Evolutionary conservation across 2,329 filamentous ascomycete genomes (phyloP).

Genomic region (Geosmithia flava): DNA sequence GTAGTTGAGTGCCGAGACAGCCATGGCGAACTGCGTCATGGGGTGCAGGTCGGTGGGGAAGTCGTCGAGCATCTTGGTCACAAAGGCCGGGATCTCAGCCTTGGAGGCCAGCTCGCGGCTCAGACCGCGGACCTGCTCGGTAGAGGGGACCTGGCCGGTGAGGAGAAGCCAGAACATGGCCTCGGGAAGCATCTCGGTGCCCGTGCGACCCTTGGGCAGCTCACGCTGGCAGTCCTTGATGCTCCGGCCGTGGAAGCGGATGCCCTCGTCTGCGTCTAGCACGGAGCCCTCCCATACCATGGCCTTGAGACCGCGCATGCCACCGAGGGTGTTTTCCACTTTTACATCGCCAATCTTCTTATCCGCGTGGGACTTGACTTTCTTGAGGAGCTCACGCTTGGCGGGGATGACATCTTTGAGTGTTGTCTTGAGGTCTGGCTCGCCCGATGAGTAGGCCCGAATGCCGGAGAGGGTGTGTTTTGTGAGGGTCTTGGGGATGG

Average conservation of each 20-base stretch:
- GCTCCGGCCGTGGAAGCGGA: conserved; percentile 93
- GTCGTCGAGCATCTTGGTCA: conserved; percentile 76
- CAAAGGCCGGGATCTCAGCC: conserved; percentile 68
- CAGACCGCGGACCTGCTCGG: conserved; percentile 67
- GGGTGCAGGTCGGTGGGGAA: conserved; percentile 89
- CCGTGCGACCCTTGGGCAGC: conserved; percentile 81
- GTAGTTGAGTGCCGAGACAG: conserved; percentile 91
- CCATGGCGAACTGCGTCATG: conserved; percentile 96
- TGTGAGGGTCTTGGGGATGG: conserved; percentile 13
- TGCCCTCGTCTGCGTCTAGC: conserved; percentile 91
- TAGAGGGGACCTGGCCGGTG: conserved; percentile 82
- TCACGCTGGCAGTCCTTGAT: conserved; percentile 96
- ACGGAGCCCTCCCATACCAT: conserved; percentile 99
- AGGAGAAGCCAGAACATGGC: conserved; percentile 99
- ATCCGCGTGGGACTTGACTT: conserved; percentile 74
- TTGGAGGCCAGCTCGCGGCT: conserved; percentile 82
- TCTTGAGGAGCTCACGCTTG: conserved; percentile 86
- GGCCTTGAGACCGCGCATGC: conserved; percentile 93
- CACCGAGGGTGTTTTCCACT: conserved; percentile 85
- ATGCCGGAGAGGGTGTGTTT: conserved; percentile 16
- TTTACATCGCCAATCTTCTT: conserved; percentile 87
- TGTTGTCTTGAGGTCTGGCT: conserved; percentile 81
- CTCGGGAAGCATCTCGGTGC: conserved; percentile 96
- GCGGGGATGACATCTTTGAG: conserved; percentile 76
- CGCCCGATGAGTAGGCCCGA: conserved; percentile 61